Evolutionary conservation across 2,329 filamentous ascomycete genomes (phyloP).

Genomic region (Lachnellula cervina): DNA sequence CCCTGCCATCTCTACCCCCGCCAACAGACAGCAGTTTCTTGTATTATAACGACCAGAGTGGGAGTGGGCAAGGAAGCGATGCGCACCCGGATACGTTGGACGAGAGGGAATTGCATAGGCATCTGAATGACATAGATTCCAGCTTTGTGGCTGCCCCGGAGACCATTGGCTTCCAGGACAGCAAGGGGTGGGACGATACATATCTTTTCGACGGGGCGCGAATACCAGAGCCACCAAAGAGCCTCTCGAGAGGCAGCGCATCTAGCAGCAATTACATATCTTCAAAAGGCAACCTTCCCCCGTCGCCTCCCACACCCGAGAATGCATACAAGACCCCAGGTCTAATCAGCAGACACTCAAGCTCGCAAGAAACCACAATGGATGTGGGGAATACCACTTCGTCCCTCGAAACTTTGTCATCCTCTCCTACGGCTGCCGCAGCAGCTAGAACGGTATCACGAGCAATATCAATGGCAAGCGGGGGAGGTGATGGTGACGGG

Average conservation of each 20-base stretch:
- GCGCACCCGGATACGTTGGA: constrained; percentile 25
- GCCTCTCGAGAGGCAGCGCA: background rate
- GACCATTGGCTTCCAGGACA: constrained; percentile 44
- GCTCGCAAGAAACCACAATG: constrained; percentile 15
- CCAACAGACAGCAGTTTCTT: constrained; percentile 27
- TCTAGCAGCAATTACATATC: background rate
- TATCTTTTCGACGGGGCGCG: constrained; percentile 48
- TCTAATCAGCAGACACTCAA: constrained; percentile 2
- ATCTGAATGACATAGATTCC: constrained; percentile 60
- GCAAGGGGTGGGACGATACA: constrained; percentile 50
- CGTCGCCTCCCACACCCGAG: constrained; percentile 25
- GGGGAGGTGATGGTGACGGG: constrained; percentile 10
- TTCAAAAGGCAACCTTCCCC: background rate
- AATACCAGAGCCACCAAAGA: background rate
- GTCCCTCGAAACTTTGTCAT: constrained; percentile 48
- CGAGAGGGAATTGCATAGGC: constrained; percentile 34
- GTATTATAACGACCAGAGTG: constrained; percentile 19
- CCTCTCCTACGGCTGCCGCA: constrained; percentile 52
- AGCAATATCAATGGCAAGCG: constrained; percentile 43
- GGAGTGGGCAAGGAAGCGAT: constrained; percentile 23
- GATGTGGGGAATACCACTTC: constrained; percentile 41
- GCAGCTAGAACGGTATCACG: constrained; percentile 50
- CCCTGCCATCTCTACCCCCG: constrained; percentile 24
- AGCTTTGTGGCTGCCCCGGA: constrained; percentile 58
- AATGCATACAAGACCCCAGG: constrained; percentile 26